phyloP scores from a whole-genome alignment of 768 basidiomycete species.

The Pleurotus djamor region DNA sequence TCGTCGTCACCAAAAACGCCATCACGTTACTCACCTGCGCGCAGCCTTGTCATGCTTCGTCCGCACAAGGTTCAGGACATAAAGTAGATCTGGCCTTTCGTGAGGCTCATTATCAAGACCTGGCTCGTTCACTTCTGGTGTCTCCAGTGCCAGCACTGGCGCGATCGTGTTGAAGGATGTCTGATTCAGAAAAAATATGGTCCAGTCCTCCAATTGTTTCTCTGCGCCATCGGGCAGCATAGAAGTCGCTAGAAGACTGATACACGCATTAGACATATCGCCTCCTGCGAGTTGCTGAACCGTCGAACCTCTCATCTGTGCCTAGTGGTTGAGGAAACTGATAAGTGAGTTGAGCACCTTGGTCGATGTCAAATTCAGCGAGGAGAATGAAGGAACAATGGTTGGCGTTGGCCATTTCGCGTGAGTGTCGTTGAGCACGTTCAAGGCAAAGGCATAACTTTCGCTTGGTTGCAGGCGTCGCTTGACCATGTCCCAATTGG shows the following conservation, averaged over 20 bases:
- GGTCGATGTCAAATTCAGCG: conserved; percentile 98
- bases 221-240: conserved; percentile 99
- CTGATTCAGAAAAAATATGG: conserved; percentile 97
- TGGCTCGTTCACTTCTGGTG: conserved; percentile 36
- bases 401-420: conserved; percentile 62
- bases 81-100: conserved; percentile 60
- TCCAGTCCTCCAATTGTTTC: conserved; percentile 94
- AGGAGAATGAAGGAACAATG: conserved; percentile 92
- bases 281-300: conserved; percentile 1
- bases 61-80: conserved; percentile 87
- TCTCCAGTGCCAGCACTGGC: conserved; percentile 75
- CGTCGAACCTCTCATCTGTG: conserved; percentile 85
- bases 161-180: conserved; percentile 85
- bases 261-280: conserved; percentile 12
- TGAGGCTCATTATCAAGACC: conserved; percentile 32
- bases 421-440: neutral
- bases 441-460: neutral
- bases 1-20: too few relatives aligned
- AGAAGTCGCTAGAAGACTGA: conserved; percentile 88
- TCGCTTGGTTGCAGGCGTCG: neutral
- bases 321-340: conserved; percentile 96
- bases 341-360: conserved; percentile 90
- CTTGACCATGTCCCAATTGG: neutral
- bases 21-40: conserved; percentile 28
- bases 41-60: conserved; percentile 88